Evolutionary conservation across 1,139 yeast species (phyloP).

Genomic region (Magnusiomyces ingens): DNA sequence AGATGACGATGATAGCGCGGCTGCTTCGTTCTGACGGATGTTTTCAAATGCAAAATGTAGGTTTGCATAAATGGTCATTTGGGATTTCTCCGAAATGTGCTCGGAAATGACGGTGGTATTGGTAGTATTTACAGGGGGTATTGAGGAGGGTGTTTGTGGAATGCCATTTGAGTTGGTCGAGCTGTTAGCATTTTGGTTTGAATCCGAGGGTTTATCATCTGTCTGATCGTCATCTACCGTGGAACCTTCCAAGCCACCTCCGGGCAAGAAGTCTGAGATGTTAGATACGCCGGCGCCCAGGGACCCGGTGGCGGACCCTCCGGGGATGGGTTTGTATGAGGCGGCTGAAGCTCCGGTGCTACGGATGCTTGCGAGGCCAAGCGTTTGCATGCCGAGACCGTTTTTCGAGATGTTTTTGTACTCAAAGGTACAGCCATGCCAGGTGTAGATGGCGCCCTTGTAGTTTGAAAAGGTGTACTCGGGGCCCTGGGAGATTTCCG

Average conservation of each 20-base stretch:
- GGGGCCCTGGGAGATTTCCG: slow-evolving; percentile 73
- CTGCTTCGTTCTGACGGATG: slow-evolving; percentile 37
- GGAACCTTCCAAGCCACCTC: slow-evolving; percentile 8
- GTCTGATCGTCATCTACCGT: slow-evolving; percentile 10
- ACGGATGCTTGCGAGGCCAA: slow-evolving; percentile 1
- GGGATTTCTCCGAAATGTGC: slow-evolving; percentile 64
- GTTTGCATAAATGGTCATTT: slow-evolving; percentile 57
- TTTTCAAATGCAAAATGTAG: slow-evolving; percentile 73
- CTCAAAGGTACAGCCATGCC: slow-evolving; percentile 46
- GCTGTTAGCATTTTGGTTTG: background rate
- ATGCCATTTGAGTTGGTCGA: background rate
- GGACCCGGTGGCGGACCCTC: too few species aligned
- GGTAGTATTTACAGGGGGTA: background rate
- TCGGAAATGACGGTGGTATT: slow-evolving; percentile 36
- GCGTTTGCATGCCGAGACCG: background rate
- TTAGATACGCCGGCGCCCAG: background rate
- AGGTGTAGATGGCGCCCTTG: slow-evolving; percentile 51
- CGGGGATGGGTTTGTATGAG: background rate
- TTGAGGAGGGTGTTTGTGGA: background rate
- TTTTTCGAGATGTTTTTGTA: slow-evolving; percentile 21
- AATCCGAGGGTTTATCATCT: background rate
- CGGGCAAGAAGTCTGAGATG: slow-evolving; percentile 5
- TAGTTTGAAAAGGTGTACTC: slow-evolving; percentile 55
- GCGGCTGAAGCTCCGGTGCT: slow-evolving; percentile 4
- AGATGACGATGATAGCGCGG: slow-evolving; percentile 12